Evolutionary conservation across 2,329 filamentous ascomycete genomes (phyloP), one percentile per base, ranked within the genome.

Genomic region (Colletotrichum sidae): DNA sequence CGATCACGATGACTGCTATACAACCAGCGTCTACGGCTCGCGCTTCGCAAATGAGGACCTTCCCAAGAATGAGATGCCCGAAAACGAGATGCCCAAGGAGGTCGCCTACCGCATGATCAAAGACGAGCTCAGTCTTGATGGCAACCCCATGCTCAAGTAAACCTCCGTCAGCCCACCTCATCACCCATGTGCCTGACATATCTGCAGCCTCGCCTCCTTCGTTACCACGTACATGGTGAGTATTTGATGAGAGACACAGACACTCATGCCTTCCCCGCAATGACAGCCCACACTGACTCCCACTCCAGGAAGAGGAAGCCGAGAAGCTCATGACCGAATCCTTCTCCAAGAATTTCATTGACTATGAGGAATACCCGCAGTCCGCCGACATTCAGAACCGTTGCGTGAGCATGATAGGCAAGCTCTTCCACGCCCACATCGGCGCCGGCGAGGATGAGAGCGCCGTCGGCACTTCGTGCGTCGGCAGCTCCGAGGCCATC

Each of bases 31-130:
- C 72, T 98, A 97, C 75, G 95, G 94, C 74, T 94, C 92, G 68
- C 88, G 85, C 69, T 97, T 93, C 75, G 95, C 95, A 25, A 86
- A 87, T 38, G 83, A 91, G 74, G 93, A 97, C 73, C 84, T 98
- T 46, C 94, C 94, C 35, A 88, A 86, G 74, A 84, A 92, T 74
- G 91, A 94, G 81, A 97, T 98, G 88, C 94, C 95, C 1, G 93
- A 97, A 72, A 74, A 80, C 17, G 92, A 96, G 79, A 97, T 97
- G 94, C 95, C 95, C 49, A 89, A 88, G 71, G 92, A 97, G 70
- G 87, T 97, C 56, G 95, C 95, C n/a, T 97, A 97, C 78, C 90
- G 94, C 53, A 92, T 97, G 92, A 97, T 97, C 84, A 95, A 93
- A 83, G 95, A 97, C 77, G 93, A 97, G 75, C 84, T 97, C 69